phyloP scores from a whole-genome alignment of 2,329 filamentous ascomycete genomes.

The Dactylellina haptotyla region DNA sequence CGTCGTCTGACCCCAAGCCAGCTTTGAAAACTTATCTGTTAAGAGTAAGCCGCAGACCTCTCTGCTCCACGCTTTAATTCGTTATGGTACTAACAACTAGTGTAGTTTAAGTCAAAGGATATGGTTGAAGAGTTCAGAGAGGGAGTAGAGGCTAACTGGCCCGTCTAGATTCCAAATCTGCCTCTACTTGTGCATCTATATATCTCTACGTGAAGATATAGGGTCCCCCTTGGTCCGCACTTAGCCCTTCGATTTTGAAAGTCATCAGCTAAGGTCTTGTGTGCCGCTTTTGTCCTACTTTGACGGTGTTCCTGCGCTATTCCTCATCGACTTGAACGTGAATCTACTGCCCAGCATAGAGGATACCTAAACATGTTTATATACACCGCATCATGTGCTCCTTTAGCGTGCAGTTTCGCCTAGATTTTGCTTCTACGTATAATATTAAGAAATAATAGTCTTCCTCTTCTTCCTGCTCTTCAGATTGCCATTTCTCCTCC shows the following conservation, averaged over 20 bases:
- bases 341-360: conserved; percentile 14
- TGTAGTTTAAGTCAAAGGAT: conserved; percentile 34
- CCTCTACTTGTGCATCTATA: too few species aligned
- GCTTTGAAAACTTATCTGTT: conserved; percentile 29
- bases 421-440: conserved; percentile 16
- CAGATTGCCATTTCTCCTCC: too few species aligned
- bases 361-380: conserved; percentile 17
- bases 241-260: too few species aligned
- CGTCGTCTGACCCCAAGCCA: conserved; percentile 1
- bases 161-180: too few species aligned
- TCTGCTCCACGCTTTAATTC: background rate
- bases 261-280: background rate
- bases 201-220: too few species aligned
- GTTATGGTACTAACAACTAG: background rate
- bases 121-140: conserved; percentile 30
- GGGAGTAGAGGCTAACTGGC: background rate
- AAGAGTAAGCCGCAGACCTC: conserved; percentile 21
- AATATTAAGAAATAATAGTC: conserved; percentile 9
- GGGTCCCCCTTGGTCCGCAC: too few species aligned
- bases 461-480: too few species aligned
- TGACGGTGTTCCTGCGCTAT: background rate
- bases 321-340: background rate
- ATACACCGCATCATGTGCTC: conserved; percentile 39
- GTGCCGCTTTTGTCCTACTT: background rate
- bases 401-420: conserved; percentile 44